phyloP scores from a whole-genome alignment of 2,329 filamentous ascomycete species.

The Calonectria hawksworthii region DNA sequence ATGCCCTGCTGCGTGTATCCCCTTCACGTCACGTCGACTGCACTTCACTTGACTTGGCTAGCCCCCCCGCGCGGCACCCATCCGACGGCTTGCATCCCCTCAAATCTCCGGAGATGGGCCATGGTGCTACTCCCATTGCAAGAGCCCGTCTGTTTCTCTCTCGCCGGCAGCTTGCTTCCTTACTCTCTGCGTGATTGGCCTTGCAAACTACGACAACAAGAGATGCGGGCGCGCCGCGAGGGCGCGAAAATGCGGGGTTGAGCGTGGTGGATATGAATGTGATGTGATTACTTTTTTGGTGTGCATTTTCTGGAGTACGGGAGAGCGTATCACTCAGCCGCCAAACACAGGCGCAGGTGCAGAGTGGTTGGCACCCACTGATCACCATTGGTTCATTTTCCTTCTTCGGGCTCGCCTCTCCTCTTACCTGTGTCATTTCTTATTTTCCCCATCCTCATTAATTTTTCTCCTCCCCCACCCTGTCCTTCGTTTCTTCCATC shows the following conservation, averaged over 20 bases:
- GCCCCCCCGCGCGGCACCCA: slow-evolving; percentile 4
- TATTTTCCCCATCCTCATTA: slow-evolving; percentile 5
- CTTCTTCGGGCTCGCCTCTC: neutral
- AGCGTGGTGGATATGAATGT: neutral
- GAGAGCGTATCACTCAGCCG: neutral
- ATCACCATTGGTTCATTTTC: neutral
- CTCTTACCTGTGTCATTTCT: neutral
- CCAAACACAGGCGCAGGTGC: neutral
- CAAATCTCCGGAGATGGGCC: slow-evolving; percentile 21
- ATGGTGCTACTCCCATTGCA: slow-evolving; percentile 11
- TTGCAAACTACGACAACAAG: neutral
- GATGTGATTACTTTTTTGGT: neutral
- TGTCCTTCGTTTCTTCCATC: slow-evolving; percentile 13
- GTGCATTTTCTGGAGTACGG: neutral
- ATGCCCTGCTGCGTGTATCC: neutral
- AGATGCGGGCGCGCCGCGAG: neutral
- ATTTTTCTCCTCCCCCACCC: neutral
- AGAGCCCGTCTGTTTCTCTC: neutral
- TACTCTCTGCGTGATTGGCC: neutral
- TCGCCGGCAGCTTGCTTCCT: neutral
- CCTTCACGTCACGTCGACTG: neutral
- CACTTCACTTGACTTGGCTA: slow-evolving; percentile 4
- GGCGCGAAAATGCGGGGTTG: slow-evolving; percentile 4
- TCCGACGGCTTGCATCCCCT: slow-evolving; percentile 12
- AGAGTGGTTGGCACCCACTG: neutral